Evolutionary conservation across 495 filamentous ascomycete species (phyloP).

Genomic region (Penicillium cataractarum): DNA sequence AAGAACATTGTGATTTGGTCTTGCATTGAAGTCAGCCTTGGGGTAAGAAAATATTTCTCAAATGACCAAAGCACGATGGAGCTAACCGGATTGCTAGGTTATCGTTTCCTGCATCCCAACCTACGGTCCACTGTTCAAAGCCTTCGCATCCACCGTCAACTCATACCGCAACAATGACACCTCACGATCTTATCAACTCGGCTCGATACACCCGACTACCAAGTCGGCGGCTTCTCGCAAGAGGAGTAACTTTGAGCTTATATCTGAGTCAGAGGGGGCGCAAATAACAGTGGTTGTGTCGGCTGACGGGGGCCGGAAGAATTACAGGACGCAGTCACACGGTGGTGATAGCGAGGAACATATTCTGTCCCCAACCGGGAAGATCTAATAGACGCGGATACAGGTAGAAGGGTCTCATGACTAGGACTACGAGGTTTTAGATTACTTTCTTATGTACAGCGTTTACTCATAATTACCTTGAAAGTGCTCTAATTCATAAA

Average conservation of each 20-base stretch:
- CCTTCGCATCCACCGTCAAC: slow-evolving; percentile 32
- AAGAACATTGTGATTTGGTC: slow-evolving; percentile 56
- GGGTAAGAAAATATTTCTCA: slow-evolving; percentile 26
- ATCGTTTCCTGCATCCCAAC: slow-evolving; percentile 54
- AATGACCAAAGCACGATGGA: not conserved
- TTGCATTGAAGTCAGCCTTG: slow-evolving; percentile 53
- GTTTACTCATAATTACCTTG: not conserved
- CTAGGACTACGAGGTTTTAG: not conserved
- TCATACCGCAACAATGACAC: slow-evolving; percentile 23
- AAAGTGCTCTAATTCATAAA: not conserved
- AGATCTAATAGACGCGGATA: not conserved
- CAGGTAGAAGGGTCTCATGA: not conserved
- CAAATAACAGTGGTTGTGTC: not conserved
- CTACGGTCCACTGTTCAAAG: slow-evolving; percentile 53
- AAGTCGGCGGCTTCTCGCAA: not conserved
- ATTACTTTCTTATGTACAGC: not conserved
- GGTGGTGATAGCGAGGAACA: not conserved
- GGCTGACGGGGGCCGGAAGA: not conserved
- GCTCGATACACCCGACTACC: not conserved
- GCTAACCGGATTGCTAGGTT: slow-evolving; percentile 23
- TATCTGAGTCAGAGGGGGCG: not conserved
- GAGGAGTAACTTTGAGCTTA: slow-evolving; percentile 2
- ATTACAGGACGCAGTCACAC: not conserved
- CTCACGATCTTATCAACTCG: not conserved
- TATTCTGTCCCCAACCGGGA: not conserved